Base-by-base conservation (phyloP, 139 green algal species). In the Coelastrella sp. region DNA sequence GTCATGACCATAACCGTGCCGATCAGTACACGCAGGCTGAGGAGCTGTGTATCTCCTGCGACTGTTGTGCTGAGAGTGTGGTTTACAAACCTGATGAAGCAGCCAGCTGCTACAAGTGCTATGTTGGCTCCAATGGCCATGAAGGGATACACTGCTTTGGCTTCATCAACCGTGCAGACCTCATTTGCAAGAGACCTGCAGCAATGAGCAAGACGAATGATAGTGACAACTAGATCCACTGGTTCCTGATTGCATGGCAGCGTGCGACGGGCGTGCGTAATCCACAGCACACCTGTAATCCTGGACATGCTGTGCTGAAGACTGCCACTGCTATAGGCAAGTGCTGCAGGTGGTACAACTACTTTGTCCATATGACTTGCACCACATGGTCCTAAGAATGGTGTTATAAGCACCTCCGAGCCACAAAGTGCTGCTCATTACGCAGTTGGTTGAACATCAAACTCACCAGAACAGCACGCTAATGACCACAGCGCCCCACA, bases 401-500 rank as follows among this genome's bases (percentile, higher is more conserved):
- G n/a, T n/a, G n/a, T n/a, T n/a, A n/a, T n/a, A n/a, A n/a, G n/a
- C n/a, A n/a, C n/a, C n/a, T 23, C 48, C 48, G 13, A 15, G 48
- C 48, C 17, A 2, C 48, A 57, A 57, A 15, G 1, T 1, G 2
- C 48, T 57, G 48, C 48, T 57, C 13, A 11, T 57, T 11, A 11
- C 17, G 48, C 48, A 23, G 48, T 15, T 57, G 48, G 48, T 2
- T 23, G 13, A 57, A 57, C 48, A 11, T 57, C 62, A 5, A 13
- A 15, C 79, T 74, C 82, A 88, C 95, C 95, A 98, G 89, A 98
- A 98, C 48, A 98, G 90, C 40, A 98, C 89, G 68, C 84, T 92
- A 83, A 98, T 96, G 64, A 97, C 93, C 1, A 98, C 94, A 3
- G 88, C 81, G 6, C 95, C 95, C 95, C 95, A 98, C 40, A 98